Percentiles rank a stretch among this genome's conserved stretches.
phyloP scores from a whole-genome alignment of 805 yeast genomes.

The Cyberlindnera mississippiensis region DNA sequence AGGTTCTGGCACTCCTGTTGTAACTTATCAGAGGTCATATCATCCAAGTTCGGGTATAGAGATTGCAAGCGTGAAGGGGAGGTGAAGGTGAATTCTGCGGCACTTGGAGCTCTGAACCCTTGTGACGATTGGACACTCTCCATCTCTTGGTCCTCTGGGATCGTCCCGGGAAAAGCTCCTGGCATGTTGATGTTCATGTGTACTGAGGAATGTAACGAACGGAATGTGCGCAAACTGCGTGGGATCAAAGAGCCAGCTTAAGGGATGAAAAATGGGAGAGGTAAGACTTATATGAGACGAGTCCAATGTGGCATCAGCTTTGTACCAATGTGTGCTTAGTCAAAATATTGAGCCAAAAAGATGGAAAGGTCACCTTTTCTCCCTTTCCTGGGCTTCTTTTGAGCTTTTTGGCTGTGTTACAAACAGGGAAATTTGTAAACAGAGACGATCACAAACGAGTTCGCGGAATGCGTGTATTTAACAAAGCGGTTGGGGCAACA shows the following conservation, averaged over 20 bases:
- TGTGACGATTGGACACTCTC: background rate
- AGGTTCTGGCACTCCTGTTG: conserved; percentile 18
- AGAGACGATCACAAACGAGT: background rate
- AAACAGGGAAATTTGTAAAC: background rate
- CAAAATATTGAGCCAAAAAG: no score
- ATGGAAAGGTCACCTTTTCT: no score
- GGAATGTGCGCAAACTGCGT: background rate
- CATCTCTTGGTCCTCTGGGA: conserved; percentile 6
- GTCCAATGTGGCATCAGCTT: no score
- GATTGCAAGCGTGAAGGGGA: conserved; percentile 2
- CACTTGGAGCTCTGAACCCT: conserved; percentile 11
- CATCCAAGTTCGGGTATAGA: conserved; percentile 22
- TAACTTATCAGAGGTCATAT: conserved; percentile 13
- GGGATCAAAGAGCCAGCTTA: no score
- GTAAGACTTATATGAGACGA: no score
- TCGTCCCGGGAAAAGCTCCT: conserved; percentile 10
- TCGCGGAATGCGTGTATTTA: no score
- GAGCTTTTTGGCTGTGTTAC: background rate
- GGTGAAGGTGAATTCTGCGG: conserved; percentile 15
- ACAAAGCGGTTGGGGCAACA: no score
- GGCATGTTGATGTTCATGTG: conserved; percentile 12
- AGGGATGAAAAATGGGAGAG: no score
- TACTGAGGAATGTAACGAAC: conserved; percentile 2
- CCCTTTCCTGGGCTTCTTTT: background rate
- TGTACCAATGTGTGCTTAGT: no score